Conservation (phyloP, 345 rosid species). For the Fremontodendron californicum region DNA sequence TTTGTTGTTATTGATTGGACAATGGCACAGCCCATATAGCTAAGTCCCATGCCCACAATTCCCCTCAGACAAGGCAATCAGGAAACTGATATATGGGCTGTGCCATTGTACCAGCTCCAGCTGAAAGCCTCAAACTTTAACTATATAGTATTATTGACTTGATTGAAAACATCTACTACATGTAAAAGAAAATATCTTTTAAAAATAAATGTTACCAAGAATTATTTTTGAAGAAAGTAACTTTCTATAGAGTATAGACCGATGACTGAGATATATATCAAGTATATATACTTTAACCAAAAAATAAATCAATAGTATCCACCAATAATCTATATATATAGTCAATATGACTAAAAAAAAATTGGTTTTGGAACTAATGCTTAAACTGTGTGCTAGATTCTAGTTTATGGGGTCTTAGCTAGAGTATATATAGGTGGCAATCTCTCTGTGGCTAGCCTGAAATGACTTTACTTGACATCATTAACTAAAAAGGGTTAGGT, state of each 20-base stretch:
- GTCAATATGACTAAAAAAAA: background rate
- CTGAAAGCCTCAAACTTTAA: background rate
- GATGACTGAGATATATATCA: no score
- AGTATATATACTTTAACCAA: no score
- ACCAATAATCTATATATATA: background rate
- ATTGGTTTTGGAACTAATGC: background rate
- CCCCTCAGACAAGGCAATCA: background rate
- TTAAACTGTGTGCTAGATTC: background rate
- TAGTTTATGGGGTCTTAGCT: background rate
- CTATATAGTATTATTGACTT: background rate
- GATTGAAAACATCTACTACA: background rate
- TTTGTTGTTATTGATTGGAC: constrained; percentile 8
- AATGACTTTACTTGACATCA: background rate
- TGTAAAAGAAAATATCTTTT: background rate
- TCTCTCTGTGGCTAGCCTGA: background rate
- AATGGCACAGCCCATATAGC: no score
- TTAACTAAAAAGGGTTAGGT: background rate
- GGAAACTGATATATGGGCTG: background rate
- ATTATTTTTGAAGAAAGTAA: no score
- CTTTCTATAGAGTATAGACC: no score
- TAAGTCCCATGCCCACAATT: background rate
- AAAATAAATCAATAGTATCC: background rate
- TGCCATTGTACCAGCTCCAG: background rate
- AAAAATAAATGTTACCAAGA: background rate
- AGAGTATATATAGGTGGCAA: background rate